Base-by-base conservation (phyloP, 371 early-diverging fungal species). In the Apophysomyces sp. region DNA sequence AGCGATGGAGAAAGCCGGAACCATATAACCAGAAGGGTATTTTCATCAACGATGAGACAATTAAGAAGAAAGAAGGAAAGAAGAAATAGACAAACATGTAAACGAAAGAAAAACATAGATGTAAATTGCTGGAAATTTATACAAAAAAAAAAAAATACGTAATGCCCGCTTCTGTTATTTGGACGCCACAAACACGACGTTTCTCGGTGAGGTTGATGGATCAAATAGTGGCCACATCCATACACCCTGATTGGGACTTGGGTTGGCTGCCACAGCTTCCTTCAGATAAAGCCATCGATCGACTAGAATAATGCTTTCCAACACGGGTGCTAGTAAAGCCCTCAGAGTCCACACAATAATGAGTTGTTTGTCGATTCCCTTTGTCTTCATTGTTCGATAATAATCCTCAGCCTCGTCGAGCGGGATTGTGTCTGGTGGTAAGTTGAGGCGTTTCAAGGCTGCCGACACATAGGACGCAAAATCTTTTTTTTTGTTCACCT, bases 11-110 rank as follows among this genome's bases (percentile, higher is more conserved):
- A 78, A 87, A 85, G 71, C 99, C 99, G 27, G 99, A 98, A 83
- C 98, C 99, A 54, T 98, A 98, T 70, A 98, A 98, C 74, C 95
- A 94, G 72, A 98, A 98, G 88, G 99, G 99, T 66, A 94, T 98
- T 59, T 98, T 97, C 78, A 91, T 98, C 52, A 91, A 92, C 49
- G 96, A 96, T 68, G 97, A 98, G 82, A 96, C 96, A 4, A 97
- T 98, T 73, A 91, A 88, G 73, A 94, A 96, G 88, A 98, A 97
- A 91, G 92, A 89, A 55, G 91, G 90, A 71, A 96, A 96, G 84
- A 94, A 94, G 84, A 95, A 94, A 83, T 94, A 91, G 74, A 73
- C 52, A 61, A 44, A 5, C 21, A 18, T 21, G n/a, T 21, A 7
- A 21, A n/a, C 8, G 57, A 57, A 41, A 49, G 27, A 55, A n/a